phyloP scores from a whole-genome alignment of 2,329 filamentous ascomycete genomes.

The Aspergillus sp. region DNA sequence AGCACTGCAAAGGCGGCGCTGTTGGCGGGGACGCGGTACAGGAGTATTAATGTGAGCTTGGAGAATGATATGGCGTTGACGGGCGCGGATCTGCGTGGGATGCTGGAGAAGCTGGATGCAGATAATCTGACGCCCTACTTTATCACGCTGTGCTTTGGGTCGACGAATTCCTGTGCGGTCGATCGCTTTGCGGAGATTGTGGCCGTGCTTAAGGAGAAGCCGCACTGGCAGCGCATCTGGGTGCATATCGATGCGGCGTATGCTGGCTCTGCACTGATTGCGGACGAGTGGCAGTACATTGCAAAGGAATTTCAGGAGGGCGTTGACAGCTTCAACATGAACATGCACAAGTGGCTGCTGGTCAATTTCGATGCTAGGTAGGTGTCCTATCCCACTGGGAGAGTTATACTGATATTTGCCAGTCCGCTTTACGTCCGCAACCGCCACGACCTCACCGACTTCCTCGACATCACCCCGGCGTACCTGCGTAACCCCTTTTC shows the following conservation, averaged over 20 bases:
- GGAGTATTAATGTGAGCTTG: conserved; percentile 63
- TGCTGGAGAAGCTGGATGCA: conserved; percentile 64
- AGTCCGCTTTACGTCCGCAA: conserved; percentile 78
- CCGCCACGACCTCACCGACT: conserved; percentile 73
- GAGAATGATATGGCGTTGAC: conserved; percentile 70
- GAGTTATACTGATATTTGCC: neutral
- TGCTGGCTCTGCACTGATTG: conserved; percentile 79
- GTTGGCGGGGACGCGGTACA: conserved; percentile 81
- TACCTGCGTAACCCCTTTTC: conserved; percentile 82
- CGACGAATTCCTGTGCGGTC: conserved; percentile 82
- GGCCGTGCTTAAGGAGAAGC: conserved; percentile 48
- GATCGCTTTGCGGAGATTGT: conserved; percentile 76
- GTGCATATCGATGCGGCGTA: conserved; percentile 94
- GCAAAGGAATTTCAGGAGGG: conserved; percentile 56
- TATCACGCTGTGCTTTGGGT: conserved; percentile 79
- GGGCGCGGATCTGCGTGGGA: conserved; percentile 59
- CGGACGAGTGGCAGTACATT: conserved; percentile 75
- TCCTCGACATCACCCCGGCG: conserved; percentile 73
- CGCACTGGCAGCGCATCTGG: conserved; percentile 66
- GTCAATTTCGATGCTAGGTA: conserved; percentile 79
- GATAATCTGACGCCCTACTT: conserved; percentile 82
- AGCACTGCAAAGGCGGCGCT: conserved; percentile 84
- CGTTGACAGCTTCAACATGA: conserved; percentile 90
- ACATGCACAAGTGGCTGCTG: conserved; percentile 97
- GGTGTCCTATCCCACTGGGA: neutral